These are phyloP conservation scores for Crithidia sp. DNA, from an alignment of 208 protist genomes.

Conservation along the genomic window DNA sequence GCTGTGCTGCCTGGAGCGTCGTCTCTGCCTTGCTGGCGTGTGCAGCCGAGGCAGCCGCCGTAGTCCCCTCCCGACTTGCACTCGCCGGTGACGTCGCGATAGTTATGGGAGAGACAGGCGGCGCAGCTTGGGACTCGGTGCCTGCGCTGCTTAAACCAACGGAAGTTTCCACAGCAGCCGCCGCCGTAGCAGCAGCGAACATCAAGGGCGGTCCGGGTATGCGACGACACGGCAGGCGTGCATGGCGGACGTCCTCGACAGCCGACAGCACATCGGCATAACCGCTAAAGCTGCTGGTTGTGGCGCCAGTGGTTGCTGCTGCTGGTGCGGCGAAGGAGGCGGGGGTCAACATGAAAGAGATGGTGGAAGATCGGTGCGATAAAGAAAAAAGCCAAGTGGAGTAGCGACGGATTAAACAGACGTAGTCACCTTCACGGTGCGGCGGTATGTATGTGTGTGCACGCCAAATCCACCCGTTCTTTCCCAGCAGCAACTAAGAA, in stretches of 20 bases:
- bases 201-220: constrained; percentile 25
- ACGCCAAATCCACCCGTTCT: no score
- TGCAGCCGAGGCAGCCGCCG: neutral
- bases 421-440: no score
- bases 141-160: neutral
- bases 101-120: neutral
- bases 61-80: neutral
- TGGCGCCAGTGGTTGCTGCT: neutral
- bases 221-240: constrained; percentile 17
- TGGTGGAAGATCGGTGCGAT: no score
- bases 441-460: no score
- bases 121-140: neutral
- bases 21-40: constrained; percentile 1
- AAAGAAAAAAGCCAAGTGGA: no score
- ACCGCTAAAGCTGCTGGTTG: neutral
- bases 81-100: neutral
- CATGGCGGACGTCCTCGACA: constrained; percentile 14
- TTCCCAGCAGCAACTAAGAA: no score
- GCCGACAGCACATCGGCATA: neutral
- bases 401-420: no score
- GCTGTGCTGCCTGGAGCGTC: constrained; percentile 24
- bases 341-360: no score
- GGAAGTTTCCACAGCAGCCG: neutral
- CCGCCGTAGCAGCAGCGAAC: neutral
- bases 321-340: neutral